Base-by-base conservation (phyloP, 805 yeast genomes). In the Tetrapisispora pingtungensis region DNA sequence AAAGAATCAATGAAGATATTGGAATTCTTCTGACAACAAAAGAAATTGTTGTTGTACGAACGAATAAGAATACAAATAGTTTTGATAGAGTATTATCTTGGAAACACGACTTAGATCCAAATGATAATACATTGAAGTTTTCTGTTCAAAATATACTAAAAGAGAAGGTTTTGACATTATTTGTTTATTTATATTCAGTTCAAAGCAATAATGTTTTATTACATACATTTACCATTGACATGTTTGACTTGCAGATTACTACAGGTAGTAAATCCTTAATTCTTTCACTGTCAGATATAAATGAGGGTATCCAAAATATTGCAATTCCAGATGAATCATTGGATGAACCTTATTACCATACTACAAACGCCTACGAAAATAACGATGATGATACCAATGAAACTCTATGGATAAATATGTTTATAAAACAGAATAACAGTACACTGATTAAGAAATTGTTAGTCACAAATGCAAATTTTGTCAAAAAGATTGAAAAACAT, bases 81-180 rank as follows among this genome's bases (percentile, higher is more conserved):
- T 55, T 76, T n/a, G 62, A 62, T 27, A 69, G 83, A 46, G 47
- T 75, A 2, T 54, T 86, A 1, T 74, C 89, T 0, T 84, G 94
- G 89, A 81, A 80, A 48, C 96, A 87, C 59, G 74, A 65, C 47
- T 60, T 83, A 19, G 71, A 72, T 36, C 68, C 73, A 7, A 49
- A 58, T 0, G 95, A 85, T 51, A 71, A 73, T 1, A 70, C 85
- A 0, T 51, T 80, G 44, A 64, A 58, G 42, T 45, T 82, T 43
- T 49, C 58, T 2, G 55, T 71, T 1, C 56, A 62, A 12, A 43
- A 54, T 10, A 34, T 58, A 3, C 53, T 51, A 3, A 36, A 40
- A 26, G 44, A 40, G 12, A 40, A 36, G 17, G 37, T 28, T 4
- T 41, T 41, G 7, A 39, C 49, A 4, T 42, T 53, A 33, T 40